Percentiles rank a stretch among this genome's conserved stretches.
These are phyloP conservation scores for Aquanectria penicillioides DNA, from an alignment of 2,329 filamentous ascomycete species.

Conservation along the genomic window DNA sequence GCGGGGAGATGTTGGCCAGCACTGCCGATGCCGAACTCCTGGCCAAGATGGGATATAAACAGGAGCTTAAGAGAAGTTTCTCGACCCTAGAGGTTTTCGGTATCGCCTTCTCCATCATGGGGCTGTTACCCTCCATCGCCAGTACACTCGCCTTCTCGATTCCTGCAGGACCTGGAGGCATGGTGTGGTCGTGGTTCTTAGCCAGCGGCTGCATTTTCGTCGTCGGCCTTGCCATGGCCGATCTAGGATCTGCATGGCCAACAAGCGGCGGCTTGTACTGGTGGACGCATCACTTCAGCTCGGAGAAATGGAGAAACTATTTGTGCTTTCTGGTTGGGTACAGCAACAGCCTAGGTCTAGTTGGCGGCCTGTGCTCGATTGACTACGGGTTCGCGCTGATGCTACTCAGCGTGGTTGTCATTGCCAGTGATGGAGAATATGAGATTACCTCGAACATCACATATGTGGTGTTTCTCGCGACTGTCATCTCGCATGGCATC, in stretches of 20 bases:
- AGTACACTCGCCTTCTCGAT: slow-evolving; percentile 1
- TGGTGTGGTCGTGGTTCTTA: slow-evolving; percentile 1
- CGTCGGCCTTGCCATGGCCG: not conserved
- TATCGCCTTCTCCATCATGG: not conserved
- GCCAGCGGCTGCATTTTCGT: slow-evolving; percentile 2
- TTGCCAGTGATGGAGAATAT: not conserved
- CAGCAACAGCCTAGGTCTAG: not conserved
- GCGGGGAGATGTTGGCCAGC: not conserved
- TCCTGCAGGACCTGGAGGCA: not conserved
- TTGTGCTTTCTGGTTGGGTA: slow-evolving; percentile 1
- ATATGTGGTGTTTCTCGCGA: not conserved
- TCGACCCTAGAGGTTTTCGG: not conserved
- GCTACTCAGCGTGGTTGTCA: not conserved
- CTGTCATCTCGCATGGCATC: not conserved
- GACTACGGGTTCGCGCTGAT: slow-evolving; percentile 1
- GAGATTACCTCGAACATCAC: not conserved
- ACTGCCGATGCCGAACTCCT: not conserved
- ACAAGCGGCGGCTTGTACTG: not conserved
- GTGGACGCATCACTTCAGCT: slow-evolving; percentile 4
- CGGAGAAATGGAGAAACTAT: slow-evolving; percentile 1
- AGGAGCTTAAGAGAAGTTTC: not conserved
- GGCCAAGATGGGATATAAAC: not conserved
- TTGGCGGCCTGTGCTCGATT: not conserved
- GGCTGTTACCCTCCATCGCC: not conserved
- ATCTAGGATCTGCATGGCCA: not conserved